A percentile compares a stretch with the other conserved stretches of the same genome.
phyloP scores from a whole-genome alignment of 352 stramenopile species.

The Phytophthora ohioensis region DNA sequence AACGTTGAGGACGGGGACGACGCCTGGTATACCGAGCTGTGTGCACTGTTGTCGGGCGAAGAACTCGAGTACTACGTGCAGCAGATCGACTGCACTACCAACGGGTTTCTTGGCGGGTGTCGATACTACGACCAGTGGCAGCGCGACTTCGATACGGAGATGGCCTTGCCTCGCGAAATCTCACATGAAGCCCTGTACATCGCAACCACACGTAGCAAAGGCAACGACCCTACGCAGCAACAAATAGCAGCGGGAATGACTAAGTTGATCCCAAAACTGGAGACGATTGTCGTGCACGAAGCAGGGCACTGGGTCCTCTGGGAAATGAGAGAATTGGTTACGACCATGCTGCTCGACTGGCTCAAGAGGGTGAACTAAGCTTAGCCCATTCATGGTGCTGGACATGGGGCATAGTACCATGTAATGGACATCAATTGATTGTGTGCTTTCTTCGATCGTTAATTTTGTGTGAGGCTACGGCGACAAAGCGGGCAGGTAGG shows the following conservation, averaged over 20 bases:
- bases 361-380: slow-evolving; percentile 25
- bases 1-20: too few relatives aligned
- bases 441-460: background rate
- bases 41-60: background rate
- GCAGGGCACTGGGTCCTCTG: too few relatives aligned
- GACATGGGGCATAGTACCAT: too few relatives aligned
- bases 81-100: slow-evolving; percentile 30
- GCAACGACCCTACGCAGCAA: too few relatives aligned
- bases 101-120: slow-evolving; percentile 49
- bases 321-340: too few relatives aligned
- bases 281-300: too few relatives aligned
- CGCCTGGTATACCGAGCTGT: too few relatives aligned
- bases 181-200: too few relatives aligned
- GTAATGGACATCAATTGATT: background rate
- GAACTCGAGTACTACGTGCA: slow-evolving; percentile 38
- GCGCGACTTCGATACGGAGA: slow-evolving; percentile 51
- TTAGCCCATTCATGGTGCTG: too few relatives aligned
- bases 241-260: too few relatives aligned
- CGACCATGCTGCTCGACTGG: slow-evolving; percentile 33
- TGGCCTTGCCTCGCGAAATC: background rate
- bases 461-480: slow-evolving; percentile 14
- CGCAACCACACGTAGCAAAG: too few relatives aligned
- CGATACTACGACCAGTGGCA: slow-evolving; percentile 22
- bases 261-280: too few relatives aligned
- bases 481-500: slow-evolving; percentile 69